phyloP scores from a whole-genome alignment of 495 filamentous ascomycete species.

The Oidiodendron maius region DNA sequence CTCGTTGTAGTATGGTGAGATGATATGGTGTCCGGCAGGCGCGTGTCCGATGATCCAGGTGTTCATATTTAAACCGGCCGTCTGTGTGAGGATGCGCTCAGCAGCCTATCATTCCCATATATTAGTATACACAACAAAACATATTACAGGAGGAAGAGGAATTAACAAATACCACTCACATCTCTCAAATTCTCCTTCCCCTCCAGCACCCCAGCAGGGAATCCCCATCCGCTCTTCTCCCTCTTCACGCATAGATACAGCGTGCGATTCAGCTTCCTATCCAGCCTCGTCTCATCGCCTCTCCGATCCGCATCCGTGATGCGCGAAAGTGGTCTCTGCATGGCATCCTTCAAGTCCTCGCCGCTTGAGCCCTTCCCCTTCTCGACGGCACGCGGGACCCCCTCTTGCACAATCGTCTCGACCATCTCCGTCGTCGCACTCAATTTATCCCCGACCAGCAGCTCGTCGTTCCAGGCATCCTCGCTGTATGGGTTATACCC shows the following conservation, averaged over 20 bases:
- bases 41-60: conserved; percentile 94
- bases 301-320: conserved; percentile 76
- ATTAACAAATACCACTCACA: too few species aligned
- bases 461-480: conserved; percentile 85
- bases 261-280: conserved; percentile 68
- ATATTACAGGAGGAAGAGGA: background rate
- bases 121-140: background rate
- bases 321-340: conserved; percentile 66
- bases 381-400: conserved; percentile 16
- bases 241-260: conserved; percentile 79
- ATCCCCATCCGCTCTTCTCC: conserved; percentile 66
- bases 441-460: conserved; percentile 60
- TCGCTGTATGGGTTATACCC: conserved; percentile 75
- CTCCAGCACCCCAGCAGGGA: conserved; percentile 62
- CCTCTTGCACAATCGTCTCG: conserved; percentile 15
- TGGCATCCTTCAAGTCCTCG: conserved; percentile 54
- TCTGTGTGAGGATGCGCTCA: conserved; percentile 64
- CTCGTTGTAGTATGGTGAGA: conserved; percentile 31
- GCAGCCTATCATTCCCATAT: conserved; percentile 56
- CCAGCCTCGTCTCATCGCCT: conserved; percentile 67
- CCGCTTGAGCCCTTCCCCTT: conserved; percentile 16
- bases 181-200: conserved; percentile 70
- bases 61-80: conserved; percentile 94
- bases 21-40: conserved; percentile 74
- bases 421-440: conserved; percentile 15